Conservation (phyloP, 495 filamentous ascomycete genomes). For the Cetradonia linearis region DNA sequence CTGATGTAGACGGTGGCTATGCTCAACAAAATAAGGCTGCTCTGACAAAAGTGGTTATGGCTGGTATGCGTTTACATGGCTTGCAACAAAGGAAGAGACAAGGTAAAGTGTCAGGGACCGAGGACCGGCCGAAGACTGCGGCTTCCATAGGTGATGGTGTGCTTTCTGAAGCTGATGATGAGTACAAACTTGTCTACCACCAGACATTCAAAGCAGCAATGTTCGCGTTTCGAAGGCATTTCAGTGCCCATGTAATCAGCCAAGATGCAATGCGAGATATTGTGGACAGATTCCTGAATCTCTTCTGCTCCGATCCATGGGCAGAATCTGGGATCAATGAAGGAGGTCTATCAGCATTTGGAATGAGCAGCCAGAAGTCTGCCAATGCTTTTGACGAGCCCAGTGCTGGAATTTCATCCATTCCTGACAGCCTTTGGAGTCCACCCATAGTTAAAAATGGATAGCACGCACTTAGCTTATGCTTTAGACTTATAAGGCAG, state of each 20-base stretch:
- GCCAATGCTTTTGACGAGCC: background rate
- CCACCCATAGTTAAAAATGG: background rate
- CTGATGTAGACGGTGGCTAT: constrained; percentile 37
- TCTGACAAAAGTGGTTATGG: constrained; percentile 40
- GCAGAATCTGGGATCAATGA: background rate
- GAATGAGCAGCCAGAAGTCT: background rate
- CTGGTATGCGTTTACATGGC: constrained; percentile 56
- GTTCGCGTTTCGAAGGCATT: constrained; percentile 45
- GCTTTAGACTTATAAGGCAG: too few relatives aligned
- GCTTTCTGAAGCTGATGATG: constrained; percentile 38
- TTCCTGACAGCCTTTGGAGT: background rate
- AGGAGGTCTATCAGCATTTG: background rate
- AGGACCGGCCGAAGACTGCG: constrained; percentile 4
- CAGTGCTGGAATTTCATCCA: background rate
- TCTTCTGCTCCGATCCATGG: constrained; percentile 36
- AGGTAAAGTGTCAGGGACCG: constrained; percentile 9
- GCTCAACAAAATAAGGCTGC: constrained; percentile 37
- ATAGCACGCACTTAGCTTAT: too few relatives aligned
- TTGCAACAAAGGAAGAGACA: constrained; percentile 40
- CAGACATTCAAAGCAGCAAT: constrained; percentile 51
- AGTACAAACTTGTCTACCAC: constrained; percentile 58
- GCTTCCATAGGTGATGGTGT: background rate
- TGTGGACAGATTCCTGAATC: constrained; percentile 34
- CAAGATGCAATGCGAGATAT: constrained; percentile 31
- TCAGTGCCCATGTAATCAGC: constrained; percentile 27